Evolutionary conservation across 1,139 yeast genomes (phyloP).

Genomic region (Taphrina pruni): DNA sequence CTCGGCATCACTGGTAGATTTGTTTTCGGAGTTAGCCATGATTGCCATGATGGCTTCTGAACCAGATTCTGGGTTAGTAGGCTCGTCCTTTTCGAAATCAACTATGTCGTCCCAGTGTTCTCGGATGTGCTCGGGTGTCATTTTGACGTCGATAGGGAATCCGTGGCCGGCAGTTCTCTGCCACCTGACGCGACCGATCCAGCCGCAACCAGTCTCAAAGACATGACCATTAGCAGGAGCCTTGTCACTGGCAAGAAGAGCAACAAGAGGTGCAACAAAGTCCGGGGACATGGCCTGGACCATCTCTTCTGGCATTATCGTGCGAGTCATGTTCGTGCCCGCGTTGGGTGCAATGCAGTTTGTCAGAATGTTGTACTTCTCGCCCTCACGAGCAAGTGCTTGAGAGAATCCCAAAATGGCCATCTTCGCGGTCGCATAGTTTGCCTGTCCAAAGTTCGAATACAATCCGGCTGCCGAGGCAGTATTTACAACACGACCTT

Average conservation of each 20-base stretch:
- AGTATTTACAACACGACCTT: slow-evolving; percentile 84
- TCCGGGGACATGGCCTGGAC: slow-evolving; percentile 82
- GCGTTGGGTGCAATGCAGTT: slow-evolving; percentile 96
- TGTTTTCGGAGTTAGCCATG: slow-evolving; percentile 64
- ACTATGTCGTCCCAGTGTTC: slow-evolving; percentile 70
- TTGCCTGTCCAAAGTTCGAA: slow-evolving; percentile 97
- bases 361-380: slow-evolving; percentile 72
- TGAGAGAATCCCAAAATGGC: slow-evolving; percentile 85
- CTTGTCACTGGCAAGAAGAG: slow-evolving; percentile 74
- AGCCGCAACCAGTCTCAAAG: slow-evolving; percentile 84
- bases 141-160: slow-evolving; percentile 59
- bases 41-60: slow-evolving; percentile 82
- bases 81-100: slow-evolving; percentile 65
- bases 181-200: slow-evolving; percentile 95
- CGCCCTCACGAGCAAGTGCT: slow-evolving; percentile 90
- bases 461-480: slow-evolving; percentile 96
- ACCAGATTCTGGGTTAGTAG: slow-evolving; percentile 67
- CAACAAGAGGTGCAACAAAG: slow-evolving; percentile 88
- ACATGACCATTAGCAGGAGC: slow-evolving; percentile 71
- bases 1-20: slow-evolving; percentile 57
- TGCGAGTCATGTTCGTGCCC: slow-evolving; percentile 94
- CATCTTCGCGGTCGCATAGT: slow-evolving; percentile 90
- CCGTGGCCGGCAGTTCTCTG: slow-evolving; percentile 89
- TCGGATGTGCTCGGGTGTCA: slow-evolving; percentile 72
- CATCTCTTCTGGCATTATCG: slow-evolving; percentile 80